Evolutionary conservation across 306 rosid genomes (phyloP), one percentile per base, ranked within the genome.

Genomic region (Vicia faba): DNA sequence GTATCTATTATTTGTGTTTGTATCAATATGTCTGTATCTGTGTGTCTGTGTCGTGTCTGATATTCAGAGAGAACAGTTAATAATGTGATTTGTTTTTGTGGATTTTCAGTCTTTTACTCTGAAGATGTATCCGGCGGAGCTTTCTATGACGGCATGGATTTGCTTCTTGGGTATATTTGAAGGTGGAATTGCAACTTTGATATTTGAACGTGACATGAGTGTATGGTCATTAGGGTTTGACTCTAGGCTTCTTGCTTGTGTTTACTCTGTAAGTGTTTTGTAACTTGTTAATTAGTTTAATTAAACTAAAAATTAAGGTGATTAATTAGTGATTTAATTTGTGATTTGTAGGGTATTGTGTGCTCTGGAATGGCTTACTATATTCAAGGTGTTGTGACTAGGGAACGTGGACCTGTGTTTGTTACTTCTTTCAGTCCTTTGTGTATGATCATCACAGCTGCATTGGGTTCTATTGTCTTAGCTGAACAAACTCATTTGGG

Each of bases 331-430:
- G 55, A 38, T 1, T 56, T 0, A 38, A 58, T 20, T 65, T 59
- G 66, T 39, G 62, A 25, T 28, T 7, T 57, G 3, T 51, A 95
- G 99, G 99, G 99, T 14, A 75, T 90, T 61, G 83, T 90, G 28
- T 95, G 99, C 64, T 95, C 99, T 45, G 99, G 95, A 41, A 82
- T 95, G 68, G 99, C 99, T 35, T 95, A 86, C 63, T 95, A 88
- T 63, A 75, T 95, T 65, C 99, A 95, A 88, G 99, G 97, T 23
- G 72, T 90, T 45, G 96, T 95, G 43, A 95, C 83, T 12, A 83
- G 84, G 62, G 81, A 86, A 81, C 84, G 91, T 38, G 99, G 99
- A 29, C 99, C 99, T 0, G 99, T 95, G 4, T 95, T 95, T 59
- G 90, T 91, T 4, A 95, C 99, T 9, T 86, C 99, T 25, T 95